Evolutionary conservation across 2,329 filamentous ascomycete genomes (phyloP), one percentile per base, ranked within the genome.

Genomic region (Colletotrichum orchidophilum): DNA sequence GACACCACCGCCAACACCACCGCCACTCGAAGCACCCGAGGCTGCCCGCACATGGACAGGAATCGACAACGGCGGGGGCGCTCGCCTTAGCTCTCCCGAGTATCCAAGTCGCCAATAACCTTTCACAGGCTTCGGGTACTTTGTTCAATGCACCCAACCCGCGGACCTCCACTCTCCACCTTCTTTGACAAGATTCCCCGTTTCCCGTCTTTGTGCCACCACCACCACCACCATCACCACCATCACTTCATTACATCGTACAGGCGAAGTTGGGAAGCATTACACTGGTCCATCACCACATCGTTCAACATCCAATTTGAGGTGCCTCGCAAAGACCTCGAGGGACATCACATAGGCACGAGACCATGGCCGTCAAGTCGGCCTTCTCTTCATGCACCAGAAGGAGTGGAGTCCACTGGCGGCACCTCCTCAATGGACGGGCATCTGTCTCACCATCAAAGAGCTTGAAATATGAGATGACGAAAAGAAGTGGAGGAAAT

Each of bases 401-500:
- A 53, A 63, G 42, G 53, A 29, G 59, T 68, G 65, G 65, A 39
- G 59, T 31, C 49, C 31, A 54, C 33, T 65, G 42, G 50, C 27
- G 65, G 65, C 26, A 35, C 21, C 3, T 29, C 49, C 21, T 39
- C 18, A 54, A 29, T 27, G 60, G 49, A 50, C 57, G 33, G 54
- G 46, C 31, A 27, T 59, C 59, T 71, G 69, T 71, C 69, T 71
- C 69, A 71, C 69, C 58, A 68, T 69, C 33, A 26, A 42, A 54
- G 65, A 71, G 69, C 69, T 71, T 53, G 69, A 60, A 60, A 42
- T 12, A 54, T 63, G 52, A 46, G 58, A 63, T 55, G 42, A 46
- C 39, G 39, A 46, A 29, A 68, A 39, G 26, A 24, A 6, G 35
- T 8, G 33, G 27, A 58, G 26, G 9, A 27, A 46, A 67, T 21